Evolutionary conservation across 2,329 filamentous ascomycete species (phyloP), one percentile per base, ranked within the genome.

Genomic region (Nannizziopsis arthrosporioides): DNA sequence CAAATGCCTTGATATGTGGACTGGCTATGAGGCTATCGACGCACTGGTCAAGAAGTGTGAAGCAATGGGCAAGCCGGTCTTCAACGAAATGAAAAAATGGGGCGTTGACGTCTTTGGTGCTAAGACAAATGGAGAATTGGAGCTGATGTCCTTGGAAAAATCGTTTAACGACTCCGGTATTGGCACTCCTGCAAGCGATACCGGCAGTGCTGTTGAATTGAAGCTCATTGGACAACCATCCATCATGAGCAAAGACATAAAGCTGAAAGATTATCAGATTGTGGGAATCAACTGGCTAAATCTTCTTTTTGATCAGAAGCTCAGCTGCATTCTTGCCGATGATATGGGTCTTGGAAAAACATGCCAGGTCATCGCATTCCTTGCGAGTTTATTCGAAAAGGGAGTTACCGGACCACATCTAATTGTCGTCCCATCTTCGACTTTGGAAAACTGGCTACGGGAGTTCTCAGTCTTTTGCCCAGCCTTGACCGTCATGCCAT

Each of bases 311-410:
- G 75, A 81, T 45, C 81, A 85, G 50, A 75, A 81, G 22, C 76
- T 93, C 44, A 90, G 86, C 40, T 90, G 88, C 53, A 96, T 98
- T 49, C 73, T 98, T 14, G 92, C 92, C 1, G 92, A 98, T 62
- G 92, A 98, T 62, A 98, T 98, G 92, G 92, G 73, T 40, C 72
- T 90, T 36, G 92, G 92, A 40, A 98, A 98, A 72, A 98, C 92
- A 0, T 95, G 88, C 58, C 90, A 98, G 60, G 87, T 96, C 53
- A 94, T 98, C 56, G 81, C 87, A 0, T 87, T 98, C 58, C 74
- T 98, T 40, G 84, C 87, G 12, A 82, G 94, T 57, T 72, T 98
- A 19, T 80, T 85, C 12, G 80, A 88, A 59, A 77, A 77, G 27
- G 78, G 68, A 53, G 74, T 69, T 61, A 78, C 60, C 71, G 87